Percentiles rank a stretch among this genome's conserved stretches.
phyloP scores from a whole-genome alignment of 805 yeast species.

The Candida vartiovaarae region DNA sequence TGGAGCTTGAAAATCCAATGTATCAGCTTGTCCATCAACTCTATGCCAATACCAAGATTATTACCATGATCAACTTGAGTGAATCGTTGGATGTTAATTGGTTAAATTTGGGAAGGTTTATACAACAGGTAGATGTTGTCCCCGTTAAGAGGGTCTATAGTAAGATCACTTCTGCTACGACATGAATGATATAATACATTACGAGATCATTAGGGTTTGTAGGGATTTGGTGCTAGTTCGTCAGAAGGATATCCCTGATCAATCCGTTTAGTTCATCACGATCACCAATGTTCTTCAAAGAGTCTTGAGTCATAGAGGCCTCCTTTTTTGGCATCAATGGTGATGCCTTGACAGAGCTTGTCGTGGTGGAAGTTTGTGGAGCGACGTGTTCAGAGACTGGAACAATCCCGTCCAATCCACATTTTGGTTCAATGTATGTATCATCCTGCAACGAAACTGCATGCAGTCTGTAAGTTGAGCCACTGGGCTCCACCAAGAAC shows the following conservation, averaged over 20 bases:
- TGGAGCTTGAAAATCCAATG: slow-evolving; percentile 15
- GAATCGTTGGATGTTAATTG: slow-evolving; percentile 14
- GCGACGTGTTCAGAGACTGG: background rate
- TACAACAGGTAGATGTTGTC: slow-evolving; percentile 5
- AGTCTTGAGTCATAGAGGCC: background rate
- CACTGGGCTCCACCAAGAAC: slow-evolving; percentile 60
- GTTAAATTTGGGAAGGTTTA: slow-evolving; percentile 9
- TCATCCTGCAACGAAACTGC: slow-evolving; percentile 51
- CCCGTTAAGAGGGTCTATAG: slow-evolving; percentile 16
- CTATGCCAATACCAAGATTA: slow-evolving; percentile 29
- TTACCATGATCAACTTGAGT: slow-evolving; percentile 27
- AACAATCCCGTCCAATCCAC: background rate
- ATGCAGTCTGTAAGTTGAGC: slow-evolving; percentile 47
- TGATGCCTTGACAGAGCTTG: slow-evolving; percentile 2
- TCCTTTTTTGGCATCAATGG: slow-evolving; percentile 10
- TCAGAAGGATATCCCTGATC: slow-evolving; percentile 46
- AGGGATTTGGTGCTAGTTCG: slow-evolving; percentile 5
- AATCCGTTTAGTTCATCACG: slow-evolving; percentile 68
- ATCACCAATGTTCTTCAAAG: slow-evolving; percentile 39
- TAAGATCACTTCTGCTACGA: background rate
- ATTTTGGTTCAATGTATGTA: slow-evolving; percentile 16
- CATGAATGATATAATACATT: too few relatives aligned
- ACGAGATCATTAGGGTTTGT: background rate
- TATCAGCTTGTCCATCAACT: slow-evolving; percentile 18
- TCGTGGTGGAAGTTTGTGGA: slow-evolving; percentile 5